Evolutionary conservation across 2,329 filamentous ascomycete species (phyloP), one percentile per base, ranked within the genome.

Genomic region (Aureobasidium sp.): DNA sequence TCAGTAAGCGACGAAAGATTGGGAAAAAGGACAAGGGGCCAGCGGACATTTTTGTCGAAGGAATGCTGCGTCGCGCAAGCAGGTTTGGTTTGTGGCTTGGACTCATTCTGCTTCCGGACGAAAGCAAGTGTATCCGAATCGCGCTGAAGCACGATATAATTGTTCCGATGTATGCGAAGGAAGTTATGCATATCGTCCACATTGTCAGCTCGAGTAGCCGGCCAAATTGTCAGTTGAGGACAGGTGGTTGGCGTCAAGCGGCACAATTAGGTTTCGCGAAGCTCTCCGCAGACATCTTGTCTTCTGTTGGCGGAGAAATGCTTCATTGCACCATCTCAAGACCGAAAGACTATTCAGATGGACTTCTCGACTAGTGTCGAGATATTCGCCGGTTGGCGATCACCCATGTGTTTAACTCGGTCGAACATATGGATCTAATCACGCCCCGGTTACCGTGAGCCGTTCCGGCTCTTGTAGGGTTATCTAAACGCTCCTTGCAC

Each of bases 11-110:
- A 47, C 42, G 17, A 20, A 34, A 36, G 12, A 58, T 27, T 44
- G 15, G 39, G 29, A 22, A 11, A 12, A 37, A 29, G 39, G 29
- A 27, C 22, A 29, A 48, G 48, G 55, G 31, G 22, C 5, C 37
- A 45, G 25, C 41, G 53, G 53, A 45, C 39, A 45, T 22, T 42
- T 47, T 45, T 39, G 34, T 58, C 42, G 42, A 29, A 58, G 55
- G 42, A 58, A 58, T 58, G 42, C 48, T 20, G 55, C 42, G 22
- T 58, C 20, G 42, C 55, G 55, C 55, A 58, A 39, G 41, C 55
- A 58, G 29, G 34, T 37, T 48, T 39, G 31, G 29, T 11, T 42
- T 44, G 42, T 58, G 55, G 55, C 55, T 58, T 34, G n/a, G 5
- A n/a, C 11, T 22, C 25, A 29, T 29, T 58, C 53, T 58, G 9